These are phyloP conservation scores for Drechslerella coelobrocha DNA, from an alignment of 2,329 filamentous ascomycete genomes.

Conservation along the genomic window DNA sequence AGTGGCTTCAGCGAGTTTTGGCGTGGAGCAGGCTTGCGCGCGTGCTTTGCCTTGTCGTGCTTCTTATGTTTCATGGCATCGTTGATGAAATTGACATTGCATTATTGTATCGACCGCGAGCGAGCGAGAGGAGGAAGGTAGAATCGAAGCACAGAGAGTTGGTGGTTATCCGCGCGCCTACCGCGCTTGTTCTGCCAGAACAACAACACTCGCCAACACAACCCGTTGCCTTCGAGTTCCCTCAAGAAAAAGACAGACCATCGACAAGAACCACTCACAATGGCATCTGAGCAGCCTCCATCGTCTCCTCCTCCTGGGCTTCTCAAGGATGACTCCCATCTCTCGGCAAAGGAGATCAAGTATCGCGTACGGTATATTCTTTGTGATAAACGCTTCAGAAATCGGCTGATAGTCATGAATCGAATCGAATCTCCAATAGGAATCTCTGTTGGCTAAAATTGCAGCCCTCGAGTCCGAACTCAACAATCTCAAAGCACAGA, in stretches of 20 bases:
- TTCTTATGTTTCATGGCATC: constrained; percentile 48
- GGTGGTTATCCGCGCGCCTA: background rate
- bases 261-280: too few relatives aligned
- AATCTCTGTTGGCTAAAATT: constrained; percentile 62
- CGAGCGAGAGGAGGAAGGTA: background rate
- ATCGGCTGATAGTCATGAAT: background rate
- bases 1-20: constrained; percentile 29
- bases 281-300: constrained; percentile 21
- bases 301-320: constrained; percentile 7
- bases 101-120: too few relatives aligned
- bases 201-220: constrained; percentile 7
- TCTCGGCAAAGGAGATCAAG: constrained; percentile 35
- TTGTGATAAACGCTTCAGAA: background rate
- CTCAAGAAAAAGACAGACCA: too few relatives aligned
- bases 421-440: constrained; percentile 38
- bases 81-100: background rate
- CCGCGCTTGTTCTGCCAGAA: background rate
- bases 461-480: constrained; percentile 61
- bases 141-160: background rate
- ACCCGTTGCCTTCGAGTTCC: too few relatives aligned
- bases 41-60: constrained; percentile 7
- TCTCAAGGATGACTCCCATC: background rate
- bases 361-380: constrained; percentile 19
- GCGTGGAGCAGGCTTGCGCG: constrained; percentile 21
- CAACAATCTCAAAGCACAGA: constrained; percentile 57